phyloP scores from a whole-genome alignment of 108 stramenopile genomes.

The Nitzschia putrida region DNA sequence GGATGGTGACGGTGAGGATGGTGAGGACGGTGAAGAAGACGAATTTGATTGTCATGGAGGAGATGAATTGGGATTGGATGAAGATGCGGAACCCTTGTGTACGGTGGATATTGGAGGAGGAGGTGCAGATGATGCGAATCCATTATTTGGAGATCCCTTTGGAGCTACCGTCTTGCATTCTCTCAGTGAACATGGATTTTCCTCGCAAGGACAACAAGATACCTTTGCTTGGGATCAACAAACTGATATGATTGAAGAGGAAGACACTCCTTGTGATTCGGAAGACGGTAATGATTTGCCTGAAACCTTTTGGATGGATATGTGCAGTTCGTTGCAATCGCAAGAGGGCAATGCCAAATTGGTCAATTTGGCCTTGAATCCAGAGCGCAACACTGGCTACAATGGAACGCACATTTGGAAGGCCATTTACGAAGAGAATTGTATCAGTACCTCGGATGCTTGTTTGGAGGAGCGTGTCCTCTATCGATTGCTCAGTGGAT shows the following conservation, averaged over 20 bases:
- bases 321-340: constrained; percentile 67
- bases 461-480: constrained; percentile 93
- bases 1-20: constrained; percentile 22
- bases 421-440: constrained; percentile 93
- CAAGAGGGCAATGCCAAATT: constrained; percentile 60
- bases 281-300: constrained; percentile 56
- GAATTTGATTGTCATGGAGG: constrained; percentile 76
- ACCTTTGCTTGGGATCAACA: constrained; percentile 76
- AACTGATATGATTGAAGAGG: constrained; percentile 64
- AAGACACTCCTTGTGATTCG: constrained; percentile 39
- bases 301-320: constrained; percentile 86
- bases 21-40: constrained; percentile 50
- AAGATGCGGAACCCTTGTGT: constrained; percentile 77
- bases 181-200: constrained; percentile 38
- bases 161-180: constrained; percentile 36
- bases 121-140: constrained; percentile 1
- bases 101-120: constrained; percentile 45
- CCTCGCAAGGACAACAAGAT: constrained; percentile 49
- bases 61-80: constrained; percentile 61
- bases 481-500: constrained; percentile 84
- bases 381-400: constrained; percentile 95
- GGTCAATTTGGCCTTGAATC: constrained; percentile 86
- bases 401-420: constrained; percentile 91
- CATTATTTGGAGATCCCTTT: constrained; percentile 3
- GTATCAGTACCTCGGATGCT: constrained; percentile 54